These are phyloP conservation scores for Leccinum pellstonianum DNA, from an alignment of 768 basidiomycete genomes.

Conservation along the genomic window DNA sequence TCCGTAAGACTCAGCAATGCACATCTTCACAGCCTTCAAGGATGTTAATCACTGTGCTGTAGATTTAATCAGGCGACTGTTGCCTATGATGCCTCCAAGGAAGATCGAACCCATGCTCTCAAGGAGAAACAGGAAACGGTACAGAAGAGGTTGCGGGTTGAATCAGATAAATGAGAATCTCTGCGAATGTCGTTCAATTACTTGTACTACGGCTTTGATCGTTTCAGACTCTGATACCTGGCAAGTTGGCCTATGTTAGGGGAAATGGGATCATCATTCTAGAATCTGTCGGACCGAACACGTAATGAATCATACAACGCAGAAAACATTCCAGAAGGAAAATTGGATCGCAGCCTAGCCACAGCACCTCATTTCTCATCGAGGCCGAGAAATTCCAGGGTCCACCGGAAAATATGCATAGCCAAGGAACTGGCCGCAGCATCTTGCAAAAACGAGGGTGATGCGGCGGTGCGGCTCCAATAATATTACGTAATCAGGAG, in stretches of 20 bases:
- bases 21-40: conserved; percentile 5
- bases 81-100: conserved; percentile 84
- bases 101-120: conserved; percentile 77
- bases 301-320: conserved; percentile 15
- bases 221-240: conserved; percentile 9
- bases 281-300: neutral
- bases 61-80: conserved; percentile 85
- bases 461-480: neutral
- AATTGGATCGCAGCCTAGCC: conserved; percentile 2
- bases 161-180: conserved; percentile 6
- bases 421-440: conserved; percentile 12
- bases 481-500: conserved; percentile 20
- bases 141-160: conserved; percentile 60
- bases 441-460: conserved; percentile 1
- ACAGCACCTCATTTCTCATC: conserved; percentile 11
- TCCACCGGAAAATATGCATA: conserved; percentile 15
- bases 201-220: neutral
- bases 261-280: conserved; percentile 4
- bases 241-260: neutral
- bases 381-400: conserved; percentile 8
- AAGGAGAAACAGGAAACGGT: conserved; percentile 64
- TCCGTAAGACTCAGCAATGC: conserved; percentile 54
- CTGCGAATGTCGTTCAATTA: neutral
- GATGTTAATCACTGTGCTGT: conserved; percentile 4
- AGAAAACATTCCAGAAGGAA: conserved; percentile 18